phyloP scores from a whole-genome alignment of 192 early-diverging fungal species.

The Coemansia biformis region DNA sequence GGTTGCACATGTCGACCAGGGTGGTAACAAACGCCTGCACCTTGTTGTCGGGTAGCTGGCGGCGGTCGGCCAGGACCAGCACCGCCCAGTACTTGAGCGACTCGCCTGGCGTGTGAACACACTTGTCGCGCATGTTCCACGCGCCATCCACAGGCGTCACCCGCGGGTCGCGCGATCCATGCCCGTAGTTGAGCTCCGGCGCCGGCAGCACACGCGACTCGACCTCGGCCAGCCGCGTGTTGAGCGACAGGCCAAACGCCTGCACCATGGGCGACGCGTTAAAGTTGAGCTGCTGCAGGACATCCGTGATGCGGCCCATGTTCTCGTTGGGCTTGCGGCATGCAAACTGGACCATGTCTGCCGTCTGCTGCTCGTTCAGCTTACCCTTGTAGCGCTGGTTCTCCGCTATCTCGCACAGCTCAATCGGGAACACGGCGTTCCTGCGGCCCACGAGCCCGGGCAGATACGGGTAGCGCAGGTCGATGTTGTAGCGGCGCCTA shows the following conservation, averaged over 20 bases:
- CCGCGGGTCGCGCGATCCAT: conserved; percentile 40
- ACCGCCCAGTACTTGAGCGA: conserved; percentile 78
- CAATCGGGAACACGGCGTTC: conserved; percentile 78
- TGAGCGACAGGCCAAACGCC: conserved; percentile 71
- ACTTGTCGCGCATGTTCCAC: conserved; percentile 84
- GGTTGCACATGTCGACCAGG: conserved; percentile 66
- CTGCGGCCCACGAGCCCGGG: conserved; percentile 75
- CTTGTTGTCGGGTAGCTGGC: conserved; percentile 47
- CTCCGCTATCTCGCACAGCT: conserved; percentile 77
- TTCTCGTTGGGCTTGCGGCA: conserved; percentile 81
- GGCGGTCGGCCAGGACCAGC: conserved; percentile 63
- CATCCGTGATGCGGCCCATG: conserved; percentile 70
- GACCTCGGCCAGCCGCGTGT: conserved; percentile 59
- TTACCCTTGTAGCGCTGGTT: conserved; percentile 82
- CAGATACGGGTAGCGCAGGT: conserved; percentile 69
- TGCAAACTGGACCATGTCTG: conserved; percentile 94
- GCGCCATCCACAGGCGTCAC: conserved; percentile 65
- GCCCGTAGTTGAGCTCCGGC: conserved; percentile 68
- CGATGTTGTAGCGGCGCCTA: conserved; percentile 61
- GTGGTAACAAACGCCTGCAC: conserved; percentile 70
- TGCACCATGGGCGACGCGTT: conserved; percentile 63
- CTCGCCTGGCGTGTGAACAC: conserved; percentile 63
- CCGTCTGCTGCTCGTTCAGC: conserved; percentile 78
- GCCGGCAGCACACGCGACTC: conserved; percentile 74
- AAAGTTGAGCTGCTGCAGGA: conserved; percentile 61